A percentile compares a stretch with the other conserved stretches of the same genome.
Evolutionary conservation across 768 basidiomycete genomes (phyloP).

Genomic region (Floccularia luteovirens): DNA sequence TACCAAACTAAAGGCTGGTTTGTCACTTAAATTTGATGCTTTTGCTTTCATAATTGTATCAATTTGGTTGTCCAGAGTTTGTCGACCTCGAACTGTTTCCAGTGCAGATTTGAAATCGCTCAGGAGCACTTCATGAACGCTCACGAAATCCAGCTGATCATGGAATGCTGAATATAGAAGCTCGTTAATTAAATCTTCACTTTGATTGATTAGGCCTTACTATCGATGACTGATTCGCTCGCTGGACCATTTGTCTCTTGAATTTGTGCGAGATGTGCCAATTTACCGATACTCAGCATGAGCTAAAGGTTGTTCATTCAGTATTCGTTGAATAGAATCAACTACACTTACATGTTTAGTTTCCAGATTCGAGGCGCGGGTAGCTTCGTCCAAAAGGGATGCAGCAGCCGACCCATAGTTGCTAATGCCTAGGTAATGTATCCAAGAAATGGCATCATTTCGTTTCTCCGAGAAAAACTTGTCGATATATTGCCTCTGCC

Average conservation of each 20-base stretch:
- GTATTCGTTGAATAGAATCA: constrained; percentile 7
- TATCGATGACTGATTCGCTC: constrained; percentile 49
- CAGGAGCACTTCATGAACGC: constrained; percentile 68
- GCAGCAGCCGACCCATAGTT: constrained; percentile 59
- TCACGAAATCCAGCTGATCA: constrained; percentile 80
- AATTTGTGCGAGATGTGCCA: constrained; percentile 73
- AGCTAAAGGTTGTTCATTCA: constrained; percentile 40
- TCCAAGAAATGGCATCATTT: constrained; percentile 70
- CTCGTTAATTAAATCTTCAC: background rate
- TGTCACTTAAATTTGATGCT: constrained; percentile 37
- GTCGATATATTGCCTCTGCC: constrained; percentile 58
- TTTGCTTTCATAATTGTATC: constrained; percentile 52
- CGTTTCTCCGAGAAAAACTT: constrained; percentile 57
- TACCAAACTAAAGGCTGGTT: constrained; percentile 47
- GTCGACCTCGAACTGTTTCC: constrained; percentile 42
- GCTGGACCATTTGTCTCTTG: constrained; percentile 42
- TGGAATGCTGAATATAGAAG: constrained; percentile 56
- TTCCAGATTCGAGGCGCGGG: constrained; percentile 46
- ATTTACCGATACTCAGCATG: constrained; percentile 86
- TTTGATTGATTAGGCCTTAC: constrained; percentile 23
- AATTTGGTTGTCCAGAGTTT: constrained; percentile 61
- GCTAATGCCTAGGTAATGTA: constrained; percentile 73
- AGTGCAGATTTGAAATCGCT: constrained; percentile 51
- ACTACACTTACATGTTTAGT: constrained; percentile 64
- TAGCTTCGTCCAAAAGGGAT: constrained; percentile 57